A percentile compares a stretch with the other conserved stretches of the same genome.
phyloP scores from a whole-genome alignment of 2,329 filamentous ascomycete species.

The Pestalotiopsis sp. region DNA sequence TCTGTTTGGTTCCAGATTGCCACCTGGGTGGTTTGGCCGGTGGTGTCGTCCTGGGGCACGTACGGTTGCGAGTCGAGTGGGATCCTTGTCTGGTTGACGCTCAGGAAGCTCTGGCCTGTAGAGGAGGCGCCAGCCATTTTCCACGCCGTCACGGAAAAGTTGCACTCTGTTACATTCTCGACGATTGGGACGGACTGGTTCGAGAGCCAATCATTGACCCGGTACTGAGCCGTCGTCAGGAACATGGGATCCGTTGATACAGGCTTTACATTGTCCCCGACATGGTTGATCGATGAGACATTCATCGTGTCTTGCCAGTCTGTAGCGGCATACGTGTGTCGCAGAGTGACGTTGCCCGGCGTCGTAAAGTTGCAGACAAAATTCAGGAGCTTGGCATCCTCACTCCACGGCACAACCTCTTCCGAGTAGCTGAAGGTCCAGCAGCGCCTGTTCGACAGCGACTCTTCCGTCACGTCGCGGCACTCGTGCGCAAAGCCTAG shows the following conservation, averaged over 20 bases:
- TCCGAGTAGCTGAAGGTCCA: not conserved
- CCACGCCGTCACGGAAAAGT: not conserved
- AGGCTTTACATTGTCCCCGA: too few species aligned
- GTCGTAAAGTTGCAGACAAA: not conserved
- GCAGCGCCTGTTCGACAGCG: not conserved
- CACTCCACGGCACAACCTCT: conserved; percentile 4
- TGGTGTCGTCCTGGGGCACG: not conserved
- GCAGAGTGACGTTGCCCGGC: not conserved
- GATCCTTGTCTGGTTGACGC: not conserved
- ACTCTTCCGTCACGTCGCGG: conserved; percentile 19
- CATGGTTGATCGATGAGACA: too few species aligned
- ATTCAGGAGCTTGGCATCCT: conserved; percentile 12
- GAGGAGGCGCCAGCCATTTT: not conserved
- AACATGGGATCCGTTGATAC: not conserved
- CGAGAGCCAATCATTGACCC: not conserved
- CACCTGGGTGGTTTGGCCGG: not conserved
- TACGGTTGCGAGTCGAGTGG: not conserved
- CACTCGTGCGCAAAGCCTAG: conserved; percentile 21
- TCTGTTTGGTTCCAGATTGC: not conserved
- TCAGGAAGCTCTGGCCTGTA: not conserved
- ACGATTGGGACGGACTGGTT: not conserved
- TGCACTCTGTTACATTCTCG: not conserved
- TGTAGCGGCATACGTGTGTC: too few species aligned
- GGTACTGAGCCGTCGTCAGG: not conserved
- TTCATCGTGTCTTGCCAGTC: too few species aligned